Base-by-base conservation (phyloP, 345 rosid species). In the Lumnitzera racemosa region DNA sequence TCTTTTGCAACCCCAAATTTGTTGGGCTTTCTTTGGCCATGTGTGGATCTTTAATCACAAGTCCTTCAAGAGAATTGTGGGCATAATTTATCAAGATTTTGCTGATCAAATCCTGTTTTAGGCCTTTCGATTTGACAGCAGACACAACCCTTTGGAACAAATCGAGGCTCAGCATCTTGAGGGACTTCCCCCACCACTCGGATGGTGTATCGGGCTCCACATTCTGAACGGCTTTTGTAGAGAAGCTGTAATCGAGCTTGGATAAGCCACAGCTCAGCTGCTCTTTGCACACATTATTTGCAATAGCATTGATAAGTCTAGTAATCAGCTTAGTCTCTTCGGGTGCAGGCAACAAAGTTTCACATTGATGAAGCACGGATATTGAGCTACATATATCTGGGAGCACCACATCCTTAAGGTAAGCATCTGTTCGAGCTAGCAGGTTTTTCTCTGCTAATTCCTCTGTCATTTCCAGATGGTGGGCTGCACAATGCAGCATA, bases 131-230 rank as follows among this genome's bases (percentile, higher is more conserved):
- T 61, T 84, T 94, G 8, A 94, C 91, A 0, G 96, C 90, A 20
- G 85, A 70, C 24, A 90, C 55, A 53, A 94, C 97, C 56, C 96
- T 75, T 54, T 88, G 91, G 76, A 90, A 94, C 64, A 84, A 82
- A 67, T 90, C 95, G 13, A 88, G 95, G 60, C 68, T 86, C 23
- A 94, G 75, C 59, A 80, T 65, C n/a, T 95, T 58, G 12, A 94
- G 71, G 12, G 90, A 80, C 71, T 83, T 86, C 13, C 95, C 97
- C 99, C 97, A 94, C 97, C 97, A 94, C 52, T 88, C 86, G 10
- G 78, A 64, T 0, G 91, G 88, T 57, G 89, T 83, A 65, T 90
- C 95, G 0, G 87, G 88, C 61, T 78, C 95, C 17, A 72, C 70
- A 13, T 75, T 53, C 50, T 46, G 47, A 13, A 43, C 51, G 43